Conservation (phyloP, 2,329 filamentous ascomycete species). For the Diaporthe aspalathi region DNA sequence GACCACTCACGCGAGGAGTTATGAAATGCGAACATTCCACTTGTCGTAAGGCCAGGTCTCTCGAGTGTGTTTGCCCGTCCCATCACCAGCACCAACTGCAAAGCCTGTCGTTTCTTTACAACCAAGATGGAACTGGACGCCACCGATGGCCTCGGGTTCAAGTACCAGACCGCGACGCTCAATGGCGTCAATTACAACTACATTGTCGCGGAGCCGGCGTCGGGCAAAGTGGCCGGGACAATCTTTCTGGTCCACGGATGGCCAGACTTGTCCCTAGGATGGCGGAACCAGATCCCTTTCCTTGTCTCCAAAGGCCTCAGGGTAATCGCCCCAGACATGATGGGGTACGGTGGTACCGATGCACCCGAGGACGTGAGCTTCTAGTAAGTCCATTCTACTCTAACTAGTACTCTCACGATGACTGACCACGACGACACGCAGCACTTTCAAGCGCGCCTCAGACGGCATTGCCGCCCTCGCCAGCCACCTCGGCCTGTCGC, state of each 20-base stretch:
- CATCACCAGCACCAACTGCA: slow-evolving; percentile 5
- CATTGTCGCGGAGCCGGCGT: slow-evolving; percentile 63
- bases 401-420: too few species aligned
- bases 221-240: slow-evolving; percentile 45
- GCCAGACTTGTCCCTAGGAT: slow-evolving; percentile 86
- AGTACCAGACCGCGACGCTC: slow-evolving; percentile 70
- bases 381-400: slow-evolving; percentile 60
- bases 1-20: not conserved
- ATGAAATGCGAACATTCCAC: not conserved
- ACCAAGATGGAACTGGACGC: not conserved
- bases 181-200: slow-evolving; percentile 79
- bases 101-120: not conserved
- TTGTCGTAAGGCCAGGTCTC: not conserved
- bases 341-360: slow-evolving; percentile 84
- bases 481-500: slow-evolving; percentile 38
- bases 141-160: slow-evolving; percentile 49
- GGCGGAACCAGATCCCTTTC: slow-evolving; percentile 88
- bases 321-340: slow-evolving; percentile 85
- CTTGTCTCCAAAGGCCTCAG: slow-evolving; percentile 78
- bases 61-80: too few species aligned
- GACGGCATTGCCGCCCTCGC: slow-evolving; percentile 73
- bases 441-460: slow-evolving; percentile 73
- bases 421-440: not conserved
- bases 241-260: slow-evolving; percentile 74
- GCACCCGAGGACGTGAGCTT: slow-evolving; percentile 69